Percentiles rank a stretch among this genome's conserved stretches.
Conservation (phyloP, 1,139 yeast species). For the Candida buenavistaensis region DNA sequence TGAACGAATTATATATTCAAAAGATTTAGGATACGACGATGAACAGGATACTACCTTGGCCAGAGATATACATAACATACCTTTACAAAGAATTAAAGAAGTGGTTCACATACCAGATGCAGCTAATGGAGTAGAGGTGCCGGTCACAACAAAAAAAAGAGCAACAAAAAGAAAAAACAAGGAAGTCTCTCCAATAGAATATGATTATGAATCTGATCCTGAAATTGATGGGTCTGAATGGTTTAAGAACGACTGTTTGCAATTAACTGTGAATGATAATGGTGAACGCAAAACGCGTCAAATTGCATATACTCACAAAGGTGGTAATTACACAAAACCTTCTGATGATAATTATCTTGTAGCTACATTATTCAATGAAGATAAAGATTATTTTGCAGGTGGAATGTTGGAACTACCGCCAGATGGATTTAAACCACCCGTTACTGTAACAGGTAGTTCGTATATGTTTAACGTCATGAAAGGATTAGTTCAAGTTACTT, state of each 20-base stretch:
- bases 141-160: slow-evolving; percentile 13
- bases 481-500: slow-evolving; percentile 69
- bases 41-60: slow-evolving; percentile 36
- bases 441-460: slow-evolving; percentile 65
- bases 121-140: slow-evolving; percentile 7
- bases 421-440: slow-evolving; percentile 62
- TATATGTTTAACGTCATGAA: slow-evolving; percentile 73
- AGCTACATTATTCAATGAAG: slow-evolving; percentile 67
- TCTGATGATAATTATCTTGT: slow-evolving; percentile 55
- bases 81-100: slow-evolving; percentile 60
- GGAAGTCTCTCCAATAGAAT: slow-evolving; percentile 14
- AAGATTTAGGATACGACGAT: slow-evolving; percentile 31
- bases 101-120: slow-evolving; percentile 49
- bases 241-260: slow-evolving; percentile 48
- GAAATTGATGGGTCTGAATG: slow-evolving; percentile 55
- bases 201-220: slow-evolving; percentile 42
- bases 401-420: slow-evolving; percentile 72
- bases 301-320: slow-evolving; percentile 69
- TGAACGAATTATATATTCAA: slow-evolving; percentile 69
- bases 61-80: slow-evolving; percentile 36
- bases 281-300: slow-evolving; percentile 39
- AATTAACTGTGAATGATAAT: slow-evolving; percentile 52
- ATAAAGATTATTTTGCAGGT: slow-evolving; percentile 68
- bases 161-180: slow-evolving; percentile 15
- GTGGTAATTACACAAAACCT: slow-evolving; percentile 52